phyloP scores from a whole-genome alignment of 1,284 basidiomycete species.

The Kalmanozyma brasiliensis region DNA sequence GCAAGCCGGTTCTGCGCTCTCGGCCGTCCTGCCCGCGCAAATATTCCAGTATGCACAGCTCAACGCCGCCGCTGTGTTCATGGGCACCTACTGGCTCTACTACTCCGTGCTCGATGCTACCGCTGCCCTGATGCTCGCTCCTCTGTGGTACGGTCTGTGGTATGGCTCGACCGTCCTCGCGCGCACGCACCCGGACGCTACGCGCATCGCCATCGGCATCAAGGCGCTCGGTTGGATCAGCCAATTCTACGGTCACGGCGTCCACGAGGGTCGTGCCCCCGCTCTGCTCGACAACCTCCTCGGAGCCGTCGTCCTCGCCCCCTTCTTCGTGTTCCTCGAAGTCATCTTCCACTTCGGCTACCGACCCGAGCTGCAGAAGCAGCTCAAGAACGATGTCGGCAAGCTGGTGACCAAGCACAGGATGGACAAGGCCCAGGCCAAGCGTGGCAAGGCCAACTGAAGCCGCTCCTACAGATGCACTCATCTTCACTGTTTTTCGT shows the following conservation, averaged over 20 bases:
- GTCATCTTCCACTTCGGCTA: slow-evolving; percentile 61
- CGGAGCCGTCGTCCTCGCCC: slow-evolving; percentile 58
- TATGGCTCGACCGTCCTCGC: slow-evolving; percentile 30
- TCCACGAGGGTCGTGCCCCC: slow-evolving; percentile 58
- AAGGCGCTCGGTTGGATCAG: slow-evolving; percentile 54
- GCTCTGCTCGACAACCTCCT: slow-evolving; percentile 60
- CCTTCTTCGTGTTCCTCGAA: slow-evolving; percentile 62
- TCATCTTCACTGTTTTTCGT: too few species aligned
- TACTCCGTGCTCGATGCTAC: slow-evolving; percentile 53
- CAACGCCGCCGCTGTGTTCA: slow-evolving; percentile 37
- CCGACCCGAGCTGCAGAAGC: slow-evolving; percentile 53
- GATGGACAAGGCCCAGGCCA: slow-evolving; percentile 31
- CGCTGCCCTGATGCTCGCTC: slow-evolving; percentile 48
- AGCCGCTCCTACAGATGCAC: background rate
- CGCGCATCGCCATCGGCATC: slow-evolving; percentile 32
- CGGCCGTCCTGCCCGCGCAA: slow-evolving; percentile 22
- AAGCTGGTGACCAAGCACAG: slow-evolving; percentile 46
- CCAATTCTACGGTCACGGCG: slow-evolving; percentile 62
- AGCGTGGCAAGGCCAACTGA: slow-evolving; percentile 26
- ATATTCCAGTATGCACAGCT: slow-evolving; percentile 41
- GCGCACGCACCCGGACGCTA: slow-evolving; percentile 30
- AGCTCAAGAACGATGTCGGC: slow-evolving; percentile 59
- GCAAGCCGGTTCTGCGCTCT: slow-evolving; percentile 19
- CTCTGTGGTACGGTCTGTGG: slow-evolving; percentile 48
- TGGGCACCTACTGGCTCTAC: slow-evolving; percentile 55